Conservation (phyloP, 306 rosid species). For the Senna tora region DNA sequence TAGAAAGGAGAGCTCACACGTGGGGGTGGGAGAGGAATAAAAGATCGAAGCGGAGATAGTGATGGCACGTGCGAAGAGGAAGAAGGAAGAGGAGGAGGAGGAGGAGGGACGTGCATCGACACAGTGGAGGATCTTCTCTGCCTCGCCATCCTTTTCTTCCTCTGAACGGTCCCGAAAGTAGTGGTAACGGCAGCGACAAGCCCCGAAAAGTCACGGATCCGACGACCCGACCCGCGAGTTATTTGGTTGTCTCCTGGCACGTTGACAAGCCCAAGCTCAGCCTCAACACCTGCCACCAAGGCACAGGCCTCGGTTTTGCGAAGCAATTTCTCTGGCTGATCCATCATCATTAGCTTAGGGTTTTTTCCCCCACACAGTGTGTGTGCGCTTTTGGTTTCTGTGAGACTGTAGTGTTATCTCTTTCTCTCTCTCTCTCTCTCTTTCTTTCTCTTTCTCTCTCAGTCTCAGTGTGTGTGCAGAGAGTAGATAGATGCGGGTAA, state of each 20-base stretch:
- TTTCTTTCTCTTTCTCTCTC: not conserved
- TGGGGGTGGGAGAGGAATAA: conserved; percentile 37
- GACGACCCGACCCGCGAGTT: conserved; percentile 52
- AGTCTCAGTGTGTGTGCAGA: conserved; percentile 50
- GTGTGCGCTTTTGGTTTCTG: conserved; percentile 60
- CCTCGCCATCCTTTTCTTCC: conserved; percentile 80
- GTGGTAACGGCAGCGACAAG: conserved; percentile 48
- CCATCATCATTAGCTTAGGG: conserved; percentile 60
- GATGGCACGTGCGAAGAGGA: conserved; percentile 56
- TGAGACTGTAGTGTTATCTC: conserved; percentile 38
- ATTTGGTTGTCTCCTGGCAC: conserved; percentile 42
- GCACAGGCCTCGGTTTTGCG: conserved; percentile 68
- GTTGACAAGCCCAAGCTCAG: conserved; percentile 46
- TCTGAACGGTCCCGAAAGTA: conserved; percentile 49
- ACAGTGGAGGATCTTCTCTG: conserved; percentile 58
- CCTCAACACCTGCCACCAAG: conserved; percentile 64
- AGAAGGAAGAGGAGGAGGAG: conserved; percentile 37
- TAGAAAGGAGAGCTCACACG: conserved; percentile 60
- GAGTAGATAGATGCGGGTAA: conserved; percentile 1
- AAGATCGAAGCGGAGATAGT: conserved; percentile 3
- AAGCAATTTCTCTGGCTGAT: conserved; percentile 41
- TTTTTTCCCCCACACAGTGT: not conserved
- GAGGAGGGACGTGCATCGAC: conserved; percentile 29
- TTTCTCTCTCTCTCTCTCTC: conserved; percentile 16
- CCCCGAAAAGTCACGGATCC: conserved; percentile 36